Conservation (phyloP, 2,329 filamentous ascomycete species). For the Cladosporium colombiae region DNA sequence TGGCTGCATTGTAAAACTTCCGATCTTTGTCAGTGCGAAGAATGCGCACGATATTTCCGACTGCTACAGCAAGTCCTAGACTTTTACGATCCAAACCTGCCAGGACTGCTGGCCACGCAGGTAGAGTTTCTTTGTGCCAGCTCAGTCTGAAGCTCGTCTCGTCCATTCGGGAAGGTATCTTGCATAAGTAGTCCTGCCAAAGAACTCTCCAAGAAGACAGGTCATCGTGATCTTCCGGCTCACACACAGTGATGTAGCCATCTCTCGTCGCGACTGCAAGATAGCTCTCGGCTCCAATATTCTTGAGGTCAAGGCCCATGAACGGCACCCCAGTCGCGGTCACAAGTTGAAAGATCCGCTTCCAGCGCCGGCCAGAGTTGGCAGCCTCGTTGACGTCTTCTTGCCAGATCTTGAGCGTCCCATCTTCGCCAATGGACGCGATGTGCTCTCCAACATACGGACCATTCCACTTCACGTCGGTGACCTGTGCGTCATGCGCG, state of each 20-base stretch:
- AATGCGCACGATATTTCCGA: conserved; percentile 78
- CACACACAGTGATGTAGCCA: conserved; percentile 75
- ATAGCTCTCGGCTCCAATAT: conserved; percentile 80
- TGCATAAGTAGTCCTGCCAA: conserved; percentile 74
- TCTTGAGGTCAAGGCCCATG: conserved; percentile 82
- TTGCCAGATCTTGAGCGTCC: conserved; percentile 87
- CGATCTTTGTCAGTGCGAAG: conserved; percentile 75
- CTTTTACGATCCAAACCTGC: conserved; percentile 81
- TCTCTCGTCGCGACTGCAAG: conserved; percentile 82
- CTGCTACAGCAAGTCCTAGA: conserved; percentile 79
- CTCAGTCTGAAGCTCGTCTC: conserved; percentile 83
- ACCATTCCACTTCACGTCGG: conserved; percentile 92
- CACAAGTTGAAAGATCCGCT: conserved; percentile 61
- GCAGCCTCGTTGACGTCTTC: conserved; percentile 81
- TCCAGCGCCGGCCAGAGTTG: conserved; percentile 76
- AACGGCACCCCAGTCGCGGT: conserved; percentile 70
- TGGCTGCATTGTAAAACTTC: conserved; percentile 82
- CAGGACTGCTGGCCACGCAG: conserved; percentile 73
- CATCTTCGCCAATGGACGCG: conserved; percentile 85
- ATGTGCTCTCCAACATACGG: conserved; percentile 86
- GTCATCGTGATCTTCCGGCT: conserved; percentile 82
- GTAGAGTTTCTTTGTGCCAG: conserved; percentile 84
- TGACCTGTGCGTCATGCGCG: conserved; percentile 85
- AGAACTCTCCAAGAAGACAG: conserved; percentile 73
- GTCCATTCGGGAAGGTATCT: conserved; percentile 72